Evolutionary conservation across 2,329 filamentous ascomycete genomes (phyloP).

Genomic region (Penicillium sp.): DNA sequence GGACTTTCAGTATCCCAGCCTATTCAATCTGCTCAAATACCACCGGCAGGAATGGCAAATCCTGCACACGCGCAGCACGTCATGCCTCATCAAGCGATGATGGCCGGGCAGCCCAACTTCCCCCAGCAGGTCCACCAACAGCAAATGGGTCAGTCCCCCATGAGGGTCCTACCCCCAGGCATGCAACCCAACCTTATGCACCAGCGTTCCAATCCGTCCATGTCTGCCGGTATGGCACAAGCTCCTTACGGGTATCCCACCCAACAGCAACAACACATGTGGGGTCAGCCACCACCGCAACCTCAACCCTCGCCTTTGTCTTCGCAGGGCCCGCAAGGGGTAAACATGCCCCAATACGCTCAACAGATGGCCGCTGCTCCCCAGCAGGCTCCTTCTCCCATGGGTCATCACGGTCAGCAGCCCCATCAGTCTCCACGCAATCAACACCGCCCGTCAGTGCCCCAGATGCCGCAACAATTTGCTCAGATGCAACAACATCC

Average conservation of each 20-base stretch:
- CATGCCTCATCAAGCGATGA: slow-evolving; percentile 46
- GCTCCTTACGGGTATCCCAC: slow-evolving; percentile 53
- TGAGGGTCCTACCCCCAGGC: slow-evolving; percentile 65
- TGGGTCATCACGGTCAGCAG: slow-evolving; percentile 32
- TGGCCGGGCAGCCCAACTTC: slow-evolving; percentile 59
- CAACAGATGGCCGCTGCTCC: slow-evolving; percentile 40
- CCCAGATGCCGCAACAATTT: slow-evolving; percentile 39
- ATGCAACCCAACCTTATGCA: slow-evolving; percentile 63
- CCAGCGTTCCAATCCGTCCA: slow-evolving; percentile 59
- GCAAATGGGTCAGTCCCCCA: slow-evolving; percentile 68
- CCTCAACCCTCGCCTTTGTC: slow-evolving; percentile 59
- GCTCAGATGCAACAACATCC: slow-evolving; percentile 34
- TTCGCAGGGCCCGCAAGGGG: slow-evolving; percentile 37
- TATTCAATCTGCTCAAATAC: slow-evolving; percentile 40
- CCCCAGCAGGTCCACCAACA: slow-evolving; percentile 69
- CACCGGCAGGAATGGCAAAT: slow-evolving; percentile 34
- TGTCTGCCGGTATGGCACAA: slow-evolving; percentile 52
- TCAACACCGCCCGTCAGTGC: slow-evolving; percentile 35
- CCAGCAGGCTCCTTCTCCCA: slow-evolving; percentile 40
- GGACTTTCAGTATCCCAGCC: slow-evolving; percentile 38
- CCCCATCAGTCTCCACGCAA: slow-evolving; percentile 46
- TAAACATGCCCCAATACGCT: slow-evolving; percentile 41
- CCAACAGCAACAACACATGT: slow-evolving; percentile 67
- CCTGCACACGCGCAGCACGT: slow-evolving; percentile 35
- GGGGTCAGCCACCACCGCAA: slow-evolving; percentile 62